phyloP scores from a whole-genome alignment of 2,329 filamentous ascomycete species.

The Hirsutella minnesotensis region DNA sequence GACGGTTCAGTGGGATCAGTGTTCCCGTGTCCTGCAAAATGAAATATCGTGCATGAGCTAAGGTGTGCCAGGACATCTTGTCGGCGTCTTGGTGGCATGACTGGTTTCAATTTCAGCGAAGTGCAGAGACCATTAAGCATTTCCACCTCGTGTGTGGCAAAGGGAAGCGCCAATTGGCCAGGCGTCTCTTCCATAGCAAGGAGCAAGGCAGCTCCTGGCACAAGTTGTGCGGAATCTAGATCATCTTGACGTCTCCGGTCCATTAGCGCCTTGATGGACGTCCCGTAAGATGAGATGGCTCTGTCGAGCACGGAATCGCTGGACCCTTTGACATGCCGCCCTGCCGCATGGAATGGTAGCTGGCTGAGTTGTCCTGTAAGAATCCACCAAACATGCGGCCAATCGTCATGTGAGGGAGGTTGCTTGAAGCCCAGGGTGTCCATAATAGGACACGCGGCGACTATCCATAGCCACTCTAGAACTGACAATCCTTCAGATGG shows the following conservation, averaged over 20 bases:
- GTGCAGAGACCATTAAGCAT: not conserved
- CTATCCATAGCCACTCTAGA: not conserved
- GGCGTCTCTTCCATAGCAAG: not conserved
- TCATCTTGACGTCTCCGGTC: not conserved
- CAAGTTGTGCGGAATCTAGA: not conserved
- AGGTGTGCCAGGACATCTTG: not conserved
- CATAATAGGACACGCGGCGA: not conserved
- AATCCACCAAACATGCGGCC: constrained; percentile 23
- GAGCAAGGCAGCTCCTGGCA: not conserved
- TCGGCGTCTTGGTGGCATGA: not conserved
- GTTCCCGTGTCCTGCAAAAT: not conserved
- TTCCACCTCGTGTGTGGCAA: not conserved
- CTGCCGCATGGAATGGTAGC: too few species aligned
- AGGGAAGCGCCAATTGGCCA: not conserved
- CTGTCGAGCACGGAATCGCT: constrained; percentile 17
- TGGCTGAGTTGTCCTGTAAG: constrained; percentile 15
- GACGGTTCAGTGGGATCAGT: not conserved
- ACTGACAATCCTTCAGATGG: too few species aligned
- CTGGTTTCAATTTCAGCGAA: not conserved
- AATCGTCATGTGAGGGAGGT: constrained; percentile 2
- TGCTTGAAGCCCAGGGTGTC: constrained; percentile 1
- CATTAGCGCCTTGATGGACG: constrained; percentile 17
- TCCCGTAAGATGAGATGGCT: constrained; percentile 26
- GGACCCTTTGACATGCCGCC: constrained; percentile 12
- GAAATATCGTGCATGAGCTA: constrained; percentile 1